Base-by-base conservation (phyloP, 2,329 filamentous ascomycete genomes). In the Trichoderma breve region DNA sequence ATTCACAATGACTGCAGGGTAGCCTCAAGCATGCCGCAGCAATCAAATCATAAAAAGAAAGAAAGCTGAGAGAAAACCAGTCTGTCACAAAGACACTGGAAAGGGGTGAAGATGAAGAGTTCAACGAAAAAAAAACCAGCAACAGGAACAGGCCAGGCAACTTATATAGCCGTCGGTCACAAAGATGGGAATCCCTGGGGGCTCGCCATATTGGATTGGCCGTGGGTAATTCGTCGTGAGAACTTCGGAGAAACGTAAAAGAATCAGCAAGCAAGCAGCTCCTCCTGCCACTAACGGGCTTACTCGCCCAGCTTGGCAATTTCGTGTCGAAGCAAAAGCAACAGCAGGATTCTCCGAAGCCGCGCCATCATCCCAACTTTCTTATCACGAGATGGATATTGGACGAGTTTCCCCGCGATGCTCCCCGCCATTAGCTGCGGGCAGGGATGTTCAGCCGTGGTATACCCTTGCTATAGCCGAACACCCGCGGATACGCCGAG, bases 101-200 rank as follows among this genome's bases (percentile, higher is more conserved):
- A 6, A 18, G 14, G 34, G 36, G 32, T 21, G 18, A 47, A 47
- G 39, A 51, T 12, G 14, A 39, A 30, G 1, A 47, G 3, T 5
- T 43, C 36, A 28, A 26, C 53, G 28, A 43, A 12, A 34, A 21
- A 60, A 1, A 2, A 6, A 15, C n/a, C 36, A 60, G 5, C 36
- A 34, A 39, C 2, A 34, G 28, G 53, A 68, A 47, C 36, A 58
- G 55, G 14, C 36, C 32, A 32, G 28, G n/a, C 24, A 60, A 24
- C 26, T 70, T 70, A 70, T 70, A 70, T 70, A 69, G 36, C 55
- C 55, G 66, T 57, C 66, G 66, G 66, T 39, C 55, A 69, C 18
- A 43, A n/a, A 47, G 36, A 43, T 24, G 18, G 18, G 15, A 34
- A 21, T 24, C n/a, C 43, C 34, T 53, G 28, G 18, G 26, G 15